A percentile compares a stretch with the other conserved stretches of the same genome.
Evolutionary conservation across 257 asterid genomes (phyloP).

Genomic region (Solanum chaucha): DNA sequence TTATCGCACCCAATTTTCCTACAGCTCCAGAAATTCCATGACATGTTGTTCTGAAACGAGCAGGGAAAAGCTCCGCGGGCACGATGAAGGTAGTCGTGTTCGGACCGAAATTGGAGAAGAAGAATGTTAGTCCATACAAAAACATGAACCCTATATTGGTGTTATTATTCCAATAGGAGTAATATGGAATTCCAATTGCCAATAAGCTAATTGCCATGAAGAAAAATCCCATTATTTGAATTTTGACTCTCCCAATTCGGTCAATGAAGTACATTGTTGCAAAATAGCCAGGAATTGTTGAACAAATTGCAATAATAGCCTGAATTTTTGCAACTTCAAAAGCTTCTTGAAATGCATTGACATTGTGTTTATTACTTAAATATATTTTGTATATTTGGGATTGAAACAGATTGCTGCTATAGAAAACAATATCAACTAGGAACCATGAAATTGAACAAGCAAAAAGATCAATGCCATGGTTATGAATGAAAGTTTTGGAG

Average conservation of each 20-base stretch:
- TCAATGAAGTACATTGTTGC: conserved; percentile 45
- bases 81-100: conserved; percentile 48
- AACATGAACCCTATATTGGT: conserved; percentile 26
- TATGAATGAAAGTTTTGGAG: conserved; percentile 30
- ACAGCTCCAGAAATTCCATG: conserved; percentile 43
- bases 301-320: conserved; percentile 39
- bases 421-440: conserved; percentile 40
- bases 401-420: conserved; percentile 43
- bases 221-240: conserved; percentile 43
- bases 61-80: conserved; percentile 55
- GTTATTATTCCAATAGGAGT: conserved; percentile 7
- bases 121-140: conserved; percentile 33
- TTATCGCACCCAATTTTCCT: conserved; percentile 37
- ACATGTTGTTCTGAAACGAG: conserved; percentile 46
- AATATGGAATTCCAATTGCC: conserved; percentile 34
- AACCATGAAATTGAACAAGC: conserved; percentile 40
- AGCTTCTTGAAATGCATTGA: conserved; percentile 35
- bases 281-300: conserved; percentile 53
- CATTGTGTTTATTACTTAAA: not conserved
- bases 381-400: conserved; percentile 19
- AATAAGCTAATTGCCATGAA: conserved; percentile 32
- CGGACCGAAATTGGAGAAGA: conserved; percentile 55
- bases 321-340: conserved; percentile 33
- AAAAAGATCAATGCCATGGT: conserved; percentile 47
- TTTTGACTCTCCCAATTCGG: conserved; percentile 38